These are phyloP conservation scores for Achaetomiella virescens DNA, from an alignment of 495 filamentous ascomycete species.

Conservation along the genomic window DNA sequence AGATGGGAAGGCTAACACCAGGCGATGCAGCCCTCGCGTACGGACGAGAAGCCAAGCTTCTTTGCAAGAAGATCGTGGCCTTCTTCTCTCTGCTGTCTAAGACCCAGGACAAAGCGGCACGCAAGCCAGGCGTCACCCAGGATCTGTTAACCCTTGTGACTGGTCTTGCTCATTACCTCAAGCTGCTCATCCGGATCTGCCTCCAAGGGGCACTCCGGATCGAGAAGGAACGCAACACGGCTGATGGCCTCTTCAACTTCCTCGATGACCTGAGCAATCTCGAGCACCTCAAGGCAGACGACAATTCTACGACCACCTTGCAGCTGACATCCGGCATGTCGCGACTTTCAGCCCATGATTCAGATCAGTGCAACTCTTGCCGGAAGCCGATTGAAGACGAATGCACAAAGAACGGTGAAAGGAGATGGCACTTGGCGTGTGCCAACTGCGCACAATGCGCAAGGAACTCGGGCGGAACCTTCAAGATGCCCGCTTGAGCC, in stretches of 20 bases:
- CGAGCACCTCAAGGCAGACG: slow-evolving; percentile 63
- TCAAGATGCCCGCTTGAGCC: slow-evolving; percentile 59
- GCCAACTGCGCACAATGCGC: slow-evolving; percentile 68
- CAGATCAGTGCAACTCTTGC: slow-evolving; percentile 76
- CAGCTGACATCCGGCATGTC: slow-evolving; percentile 68
- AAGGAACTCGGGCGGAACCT: slow-evolving; percentile 61
- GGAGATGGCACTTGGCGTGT: slow-evolving; percentile 78
- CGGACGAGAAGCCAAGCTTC: slow-evolving; percentile 87
- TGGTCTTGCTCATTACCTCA: slow-evolving; percentile 94
- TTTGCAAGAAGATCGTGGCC: slow-evolving; percentile 98
- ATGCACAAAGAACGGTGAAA: slow-evolving; percentile 64
- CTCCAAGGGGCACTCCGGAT: slow-evolving; percentile 88
- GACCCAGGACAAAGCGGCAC: slow-evolving; percentile 80
- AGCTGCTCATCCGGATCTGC: slow-evolving; percentile 94
- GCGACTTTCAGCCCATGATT: slow-evolving; percentile 66
- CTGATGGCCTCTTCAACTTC: slow-evolving; percentile 72
- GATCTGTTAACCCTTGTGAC: slow-evolving; percentile 93
- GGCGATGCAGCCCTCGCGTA: slow-evolving; percentile 67
- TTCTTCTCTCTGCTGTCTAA: slow-evolving; percentile 94
- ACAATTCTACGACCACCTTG: slow-evolving; percentile 51
- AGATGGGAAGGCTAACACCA: slow-evolving; percentile 3
- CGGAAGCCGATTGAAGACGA: slow-evolving; percentile 89
- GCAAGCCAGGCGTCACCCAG: slow-evolving; percentile 92
- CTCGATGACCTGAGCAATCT: slow-evolving; percentile 71
- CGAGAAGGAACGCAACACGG: slow-evolving; percentile 70